Evolutionary conservation across 2,329 filamentous ascomycete species (phyloP), one percentile per base, ranked within the genome.

Genomic region (Ophiosphaerella korrae): DNA sequence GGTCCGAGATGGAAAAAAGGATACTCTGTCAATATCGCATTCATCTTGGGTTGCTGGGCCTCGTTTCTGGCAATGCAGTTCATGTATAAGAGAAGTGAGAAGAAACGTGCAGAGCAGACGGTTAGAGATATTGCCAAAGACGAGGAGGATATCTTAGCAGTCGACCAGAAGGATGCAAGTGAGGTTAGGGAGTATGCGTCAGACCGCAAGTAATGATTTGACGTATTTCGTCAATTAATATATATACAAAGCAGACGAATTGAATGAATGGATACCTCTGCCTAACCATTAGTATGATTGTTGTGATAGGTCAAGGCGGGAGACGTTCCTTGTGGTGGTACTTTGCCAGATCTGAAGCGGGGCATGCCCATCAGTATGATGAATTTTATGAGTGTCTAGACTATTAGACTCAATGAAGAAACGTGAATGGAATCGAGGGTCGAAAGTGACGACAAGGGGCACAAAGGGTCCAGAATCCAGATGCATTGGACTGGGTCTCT

Each of bases 1-100:
- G 68, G 64, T 0, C 79, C 79, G 0, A 67, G 74, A 31, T 82
- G 79, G 80, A 74, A 63, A 2, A 78, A 77, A 26, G 79, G 79
- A 0, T 82, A 78, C 70, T 77, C 78, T 0, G 74, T 80, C 5
- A 74, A 77, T 2, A 73, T 81, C 41, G 74, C 71, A 0, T 82
- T 82, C 43, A 74, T 76, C 32, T 64, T 78, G 37, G 59, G 79
- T 3, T 67, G 79, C 18, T 81, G 77, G 78, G 54, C 60, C 35
- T 72, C 72, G 7, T 78, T 79, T 48, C 51, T 77, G 12, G 53
- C 68, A 5, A 72, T 72, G 26, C 65, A 78, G 32, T 62, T 74
- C 14, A 38, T 78, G 4, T 72, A 77, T 51, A 57, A 58, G 46
- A 64, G 53, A 50, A 68, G 65, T 38, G 67, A 71, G 57, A 64